phyloP scores from a whole-genome alignment of 345 rosid genomes.

The Salix suchowensis region DNA sequence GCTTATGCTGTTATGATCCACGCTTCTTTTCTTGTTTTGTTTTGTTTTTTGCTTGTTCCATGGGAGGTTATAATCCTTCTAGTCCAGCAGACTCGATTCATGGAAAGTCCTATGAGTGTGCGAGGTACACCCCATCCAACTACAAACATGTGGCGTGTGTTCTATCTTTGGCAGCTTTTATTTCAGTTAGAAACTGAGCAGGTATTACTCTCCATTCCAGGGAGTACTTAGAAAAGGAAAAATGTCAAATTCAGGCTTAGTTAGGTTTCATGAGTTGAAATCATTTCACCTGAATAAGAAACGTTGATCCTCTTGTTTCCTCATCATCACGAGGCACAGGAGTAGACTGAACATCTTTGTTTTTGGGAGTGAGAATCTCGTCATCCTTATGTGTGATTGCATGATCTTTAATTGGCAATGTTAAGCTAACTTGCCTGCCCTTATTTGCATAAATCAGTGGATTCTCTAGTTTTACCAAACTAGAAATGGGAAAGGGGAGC shows the following conservation, averaged over 20 bases:
- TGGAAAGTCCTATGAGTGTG: neutral
- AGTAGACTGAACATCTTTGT: constrained; percentile 20
- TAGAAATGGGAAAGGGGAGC: constrained; percentile 15
- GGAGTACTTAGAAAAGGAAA: neutral
- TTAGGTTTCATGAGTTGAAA: neutral
- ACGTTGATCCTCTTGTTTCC: constrained; percentile 68
- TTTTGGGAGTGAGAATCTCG: constrained; percentile 19
- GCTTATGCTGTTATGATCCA: neutral
- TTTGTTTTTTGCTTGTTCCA: too few species aligned
- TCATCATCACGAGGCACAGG: constrained; percentile 34
- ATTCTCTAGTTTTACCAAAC: constrained; percentile 32
- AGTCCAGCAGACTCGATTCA: neutral
- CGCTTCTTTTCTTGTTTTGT: neutral
- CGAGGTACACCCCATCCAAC: neutral
- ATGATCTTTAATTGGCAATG: constrained; percentile 24
- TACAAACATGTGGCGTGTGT: neutral
- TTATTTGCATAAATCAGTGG: constrained; percentile 17
- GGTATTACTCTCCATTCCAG: neutral
- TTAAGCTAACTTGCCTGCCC: constrained; percentile 25
- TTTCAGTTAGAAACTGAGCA: constrained; percentile 6
- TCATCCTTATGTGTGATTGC: constrained; percentile 13
- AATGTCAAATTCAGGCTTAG: neutral
- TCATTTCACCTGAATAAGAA: constrained; percentile 59
- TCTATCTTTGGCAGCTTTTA: neutral
- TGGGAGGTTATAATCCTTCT: neutral